Evolutionary conservation across 805 yeast genomes (phyloP), one percentile per base, ranked within the genome.

Genomic region (Starmerella vitae): DNA sequence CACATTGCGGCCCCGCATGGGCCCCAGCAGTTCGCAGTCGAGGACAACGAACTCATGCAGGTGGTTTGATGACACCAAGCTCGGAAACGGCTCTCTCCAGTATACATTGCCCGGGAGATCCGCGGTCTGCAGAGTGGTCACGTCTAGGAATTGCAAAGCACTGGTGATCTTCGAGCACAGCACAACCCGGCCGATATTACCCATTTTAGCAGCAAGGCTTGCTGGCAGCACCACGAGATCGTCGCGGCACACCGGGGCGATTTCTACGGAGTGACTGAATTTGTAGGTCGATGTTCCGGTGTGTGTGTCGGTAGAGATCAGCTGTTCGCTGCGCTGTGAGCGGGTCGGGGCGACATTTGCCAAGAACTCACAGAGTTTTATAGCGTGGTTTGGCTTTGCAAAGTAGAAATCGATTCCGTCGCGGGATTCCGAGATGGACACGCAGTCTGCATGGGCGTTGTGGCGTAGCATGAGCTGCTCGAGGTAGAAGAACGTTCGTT

Each of bases 321-420:
- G 73, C 64, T 86, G 94, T 58, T 83, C 93, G 30, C 94, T 81
- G 58, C 74, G 79, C 58, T 81, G 82, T 39, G 71, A 68, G 53
- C 76, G 79, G 42, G 80, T 68, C 13, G 97, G 97, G 4, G 76
- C 84, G 7, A 81, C 93, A 13, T 85, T 71, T 32, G 70, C 65
- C 51, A 88, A 64, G 67, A 91, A 82, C 60, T 91, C 94, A 48
- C 86, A 64, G 94, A 91, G 81, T 58, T 84, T 82, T 36, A 76
- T 71, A 28, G 97, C 96, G 61, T 86, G 95, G 55, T 83, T 84
- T 61, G 78, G 76, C 57, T 78, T 83, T 1, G 81, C 66, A 58
- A 84, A 86, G 58, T 73, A 86, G 64, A 86, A 86, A 63, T 86
- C 96, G 49, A 86, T 69, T 31, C 97, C 97, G 56, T 86, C 95